These are phyloP conservation scores for Truncatella angustata DNA, from an alignment of 2,329 filamentous ascomycete genomes.

Conservation along the genomic window DNA sequence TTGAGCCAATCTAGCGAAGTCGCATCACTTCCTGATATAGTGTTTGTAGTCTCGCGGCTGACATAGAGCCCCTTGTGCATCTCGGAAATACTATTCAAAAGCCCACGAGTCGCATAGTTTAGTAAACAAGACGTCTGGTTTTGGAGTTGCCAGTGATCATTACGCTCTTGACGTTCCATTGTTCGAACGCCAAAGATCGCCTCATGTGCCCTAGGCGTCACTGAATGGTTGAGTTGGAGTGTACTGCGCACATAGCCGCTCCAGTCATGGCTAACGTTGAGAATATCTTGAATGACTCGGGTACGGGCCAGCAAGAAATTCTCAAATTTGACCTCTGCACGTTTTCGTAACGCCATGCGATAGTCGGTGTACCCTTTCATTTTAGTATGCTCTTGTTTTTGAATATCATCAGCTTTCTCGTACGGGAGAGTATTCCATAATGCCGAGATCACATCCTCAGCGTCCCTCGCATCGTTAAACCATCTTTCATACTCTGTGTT, in stretches of 20 bases:
- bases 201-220: neutral
- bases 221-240: neutral
- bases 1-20: neutral
- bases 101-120: neutral
- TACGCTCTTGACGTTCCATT: neutral
- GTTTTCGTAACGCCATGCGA: constrained; percentile 8
- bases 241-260: neutral
- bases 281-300: neutral
- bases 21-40: neutral
- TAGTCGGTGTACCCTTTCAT: constrained; percentile 7
- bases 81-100: neutral
- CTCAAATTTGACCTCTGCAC: constrained; percentile 11
- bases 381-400: neutral
- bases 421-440: constrained; percentile 6
- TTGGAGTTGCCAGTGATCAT: no score
- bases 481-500: constrained; percentile 7
- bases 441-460: constrained; percentile 8
- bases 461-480: constrained; percentile 7
- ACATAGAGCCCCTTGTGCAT: neutral
- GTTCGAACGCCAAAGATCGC: neutral
- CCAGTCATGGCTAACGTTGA: neutral
- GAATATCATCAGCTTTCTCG: neutral
- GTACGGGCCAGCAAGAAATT: constrained; percentile 6
- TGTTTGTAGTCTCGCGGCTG: neutral
- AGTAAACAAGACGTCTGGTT: neutral